These are phyloP conservation scores for Nosema muscidifuracis DNA, from an alignment of 371 early-diverging fungal species.

Conservation along the genomic window DNA sequence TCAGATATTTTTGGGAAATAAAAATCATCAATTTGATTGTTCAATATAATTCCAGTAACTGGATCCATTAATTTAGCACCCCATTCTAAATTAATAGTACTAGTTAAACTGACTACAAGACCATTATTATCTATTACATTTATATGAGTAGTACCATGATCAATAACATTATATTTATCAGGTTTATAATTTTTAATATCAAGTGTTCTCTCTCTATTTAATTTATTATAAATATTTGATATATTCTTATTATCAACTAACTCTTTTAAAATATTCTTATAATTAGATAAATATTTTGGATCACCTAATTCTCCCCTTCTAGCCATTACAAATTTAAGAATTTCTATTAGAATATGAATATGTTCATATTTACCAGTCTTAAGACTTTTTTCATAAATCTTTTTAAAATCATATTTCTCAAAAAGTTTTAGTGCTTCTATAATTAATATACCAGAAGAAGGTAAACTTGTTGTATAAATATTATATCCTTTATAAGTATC, in stretches of 20 bases:
- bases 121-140: slow-evolving; percentile 77
- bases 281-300: slow-evolving; percentile 65
- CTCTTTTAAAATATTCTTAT: slow-evolving; percentile 39
- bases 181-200: slow-evolving; percentile 36
- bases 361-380: slow-evolving; percentile 17
- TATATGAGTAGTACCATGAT: slow-evolving; percentile 90
- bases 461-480: slow-evolving; percentile 53
- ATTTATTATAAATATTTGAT: slow-evolving; percentile 63
- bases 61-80: slow-evolving; percentile 84
- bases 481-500: slow-evolving; percentile 66
- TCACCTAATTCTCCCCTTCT: slow-evolving; percentile 74
- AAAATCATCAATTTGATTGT: slow-evolving; percentile 96
- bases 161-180: slow-evolving; percentile 63
- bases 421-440: slow-evolving; percentile 76
- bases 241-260: slow-evolving; percentile 70
- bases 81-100: slow-evolving; percentile 78
- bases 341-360: slow-evolving; percentile 69
- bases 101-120: slow-evolving; percentile 76
- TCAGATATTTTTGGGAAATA: slow-evolving; percentile 77
- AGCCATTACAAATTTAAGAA: slow-evolving; percentile 79
- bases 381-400: slow-evolving; percentile 13
- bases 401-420: slow-evolving; percentile 67
- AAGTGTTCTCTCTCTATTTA: slow-evolving; percentile 31
- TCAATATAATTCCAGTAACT: slow-evolving; percentile 84
- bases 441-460: slow-evolving; percentile 68